A percentile compares a stretch with the other conserved stretches of the same genome.
These are phyloP conservation scores for Boletus vinaceobasis DNA, from an alignment of 768 basidiomycete species.

Conservation along the genomic window DNA sequence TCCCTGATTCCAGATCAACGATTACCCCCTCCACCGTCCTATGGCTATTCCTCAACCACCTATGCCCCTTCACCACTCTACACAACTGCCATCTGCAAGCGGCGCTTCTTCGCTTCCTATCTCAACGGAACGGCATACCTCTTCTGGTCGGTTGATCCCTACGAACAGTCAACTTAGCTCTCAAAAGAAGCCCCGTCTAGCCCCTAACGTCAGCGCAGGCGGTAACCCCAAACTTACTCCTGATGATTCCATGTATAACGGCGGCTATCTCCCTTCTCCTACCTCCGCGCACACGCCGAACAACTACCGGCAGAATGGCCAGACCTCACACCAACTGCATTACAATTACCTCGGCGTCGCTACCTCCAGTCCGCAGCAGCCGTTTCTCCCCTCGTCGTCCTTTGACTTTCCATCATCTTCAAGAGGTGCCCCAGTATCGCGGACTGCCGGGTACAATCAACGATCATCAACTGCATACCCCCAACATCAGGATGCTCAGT, in stretches of 20 bases:
- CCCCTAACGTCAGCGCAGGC: constrained; percentile 16
- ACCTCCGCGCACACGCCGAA: constrained; percentile 25
- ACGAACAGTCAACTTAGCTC: constrained; percentile 20
- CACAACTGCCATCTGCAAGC: constrained; percentile 21
- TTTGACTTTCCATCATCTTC: constrained; percentile 33
- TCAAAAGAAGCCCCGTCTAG: constrained; percentile 33
- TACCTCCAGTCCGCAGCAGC: constrained; percentile 19
- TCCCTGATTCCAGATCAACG: constrained; percentile 18
- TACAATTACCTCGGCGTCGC: constrained; percentile 25
- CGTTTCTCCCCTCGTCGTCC: constrained; percentile 21
- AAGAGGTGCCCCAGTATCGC: constrained; percentile 21
- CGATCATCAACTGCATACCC: constrained; percentile 25
- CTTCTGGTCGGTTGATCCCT: constrained; percentile 32
- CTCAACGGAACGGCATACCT: constrained; percentile 33
- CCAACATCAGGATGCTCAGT: constrained; percentile 29
- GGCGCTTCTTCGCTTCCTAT: constrained; percentile 30
- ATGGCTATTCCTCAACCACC: constrained; percentile 34
- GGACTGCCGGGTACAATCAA: constrained; percentile 23
- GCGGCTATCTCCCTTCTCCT: constrained; percentile 32
- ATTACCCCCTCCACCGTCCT: constrained; percentile 29
- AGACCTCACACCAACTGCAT: constrained; percentile 23
- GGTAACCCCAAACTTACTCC: constrained; percentile 23
- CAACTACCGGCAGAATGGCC: constrained; percentile 30
- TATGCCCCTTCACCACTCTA: constrained; percentile 29
- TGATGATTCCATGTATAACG: constrained; percentile 30